Base-by-base conservation (phyloP, 371 early-diverging fungal genomes). In the Sporodiniella umbellata region DNA sequence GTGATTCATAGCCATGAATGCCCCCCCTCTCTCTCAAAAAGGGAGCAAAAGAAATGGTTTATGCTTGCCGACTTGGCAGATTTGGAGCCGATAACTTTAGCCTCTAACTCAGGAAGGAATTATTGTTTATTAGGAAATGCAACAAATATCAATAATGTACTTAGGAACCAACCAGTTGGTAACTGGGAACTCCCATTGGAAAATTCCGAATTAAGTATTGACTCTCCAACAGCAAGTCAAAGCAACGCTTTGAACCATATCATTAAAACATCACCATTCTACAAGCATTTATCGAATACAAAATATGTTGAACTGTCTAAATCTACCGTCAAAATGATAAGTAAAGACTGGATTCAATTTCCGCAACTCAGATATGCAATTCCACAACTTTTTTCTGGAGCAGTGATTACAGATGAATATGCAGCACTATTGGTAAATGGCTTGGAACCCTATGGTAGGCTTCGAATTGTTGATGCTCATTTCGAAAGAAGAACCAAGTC, bases 301-400 rank as follows among this genome's bases (percentile, higher is more conserved):
- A 35, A 35, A 45, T 45, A 54, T 42, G 48, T 47, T 54, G 48
- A 54, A 54, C 47, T 54, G 42, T 47, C 54, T 40, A 47, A 54
- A 42, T 40, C 40, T 17, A 54, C n/a, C 19, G 24, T 42, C 48
- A 33, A 12, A 25, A 47, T 42, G 54, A 46, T 47, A 47, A 40
- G 31, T 42, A 49, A 49, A 46, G 53, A 46, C 40, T 53, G 53
- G 53, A 46, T 46, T 21, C 46, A 40, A 30, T 30, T 46, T 46
- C 53, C 53, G 8, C 53, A 44, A 45, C 45, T 52, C 53, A 44
- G 45, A 14, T 52, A 45, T 52, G 53, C 53, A 0, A 45, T 44
- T 52, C 45, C 53, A 31, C 53, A 53, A 23, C 39, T 40, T 46
- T 53, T 53, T 53, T 45, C 53, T 53, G 42, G 42, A 43, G 37